Conservation (phyloP, 768 basidiomycete genomes). For the Rhizopogon sp. region DNA sequence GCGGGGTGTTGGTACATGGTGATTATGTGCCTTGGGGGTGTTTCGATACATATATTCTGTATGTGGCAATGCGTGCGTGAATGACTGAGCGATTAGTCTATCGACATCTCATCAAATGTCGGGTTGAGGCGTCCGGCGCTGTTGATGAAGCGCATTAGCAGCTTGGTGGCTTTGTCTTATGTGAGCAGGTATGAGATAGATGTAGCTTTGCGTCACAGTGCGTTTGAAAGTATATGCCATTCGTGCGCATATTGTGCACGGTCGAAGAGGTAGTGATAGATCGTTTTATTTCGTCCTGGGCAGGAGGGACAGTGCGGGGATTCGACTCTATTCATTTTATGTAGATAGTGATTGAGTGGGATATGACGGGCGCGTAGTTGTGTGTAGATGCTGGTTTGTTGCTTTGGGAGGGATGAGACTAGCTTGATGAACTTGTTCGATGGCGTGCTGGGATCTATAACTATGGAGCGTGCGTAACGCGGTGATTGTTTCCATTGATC, state of each 20-base stretch:
- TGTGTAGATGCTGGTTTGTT: conserved; percentile 17
- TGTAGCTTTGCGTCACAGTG: neutral
- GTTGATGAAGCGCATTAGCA: conserved; percentile 1
- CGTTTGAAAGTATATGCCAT: neutral
- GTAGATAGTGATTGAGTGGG: conserved; percentile 25
- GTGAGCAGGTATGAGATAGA: conserved; percentile 5
- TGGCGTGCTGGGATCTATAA: neutral
- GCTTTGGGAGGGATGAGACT: conserved; percentile 3
- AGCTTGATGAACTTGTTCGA: conserved; percentile 1
- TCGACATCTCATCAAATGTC: too few relatives aligned
- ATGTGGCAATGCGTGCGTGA: too few relatives aligned
- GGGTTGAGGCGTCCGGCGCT: neutral
- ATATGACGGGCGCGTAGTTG: conserved; percentile 29
- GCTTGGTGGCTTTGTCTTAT: neutral
- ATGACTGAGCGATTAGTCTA: too few relatives aligned
- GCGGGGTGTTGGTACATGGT: too few relatives aligned
- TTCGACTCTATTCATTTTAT: conserved; percentile 17
- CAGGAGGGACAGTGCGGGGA: conserved; percentile 23
- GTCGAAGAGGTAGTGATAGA: conserved; percentile 23
- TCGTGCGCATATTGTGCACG: conserved; percentile 14
- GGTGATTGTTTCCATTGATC: conserved; percentile 2
- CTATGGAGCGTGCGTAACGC: neutral
- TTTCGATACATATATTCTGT: neutral
- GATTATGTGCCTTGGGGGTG: neutral
- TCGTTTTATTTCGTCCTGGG: conserved; percentile 16